phyloP scores from a whole-genome alignment of 2,329 filamentous ascomycete genomes.

The Fusarium virguliforme region DNA sequence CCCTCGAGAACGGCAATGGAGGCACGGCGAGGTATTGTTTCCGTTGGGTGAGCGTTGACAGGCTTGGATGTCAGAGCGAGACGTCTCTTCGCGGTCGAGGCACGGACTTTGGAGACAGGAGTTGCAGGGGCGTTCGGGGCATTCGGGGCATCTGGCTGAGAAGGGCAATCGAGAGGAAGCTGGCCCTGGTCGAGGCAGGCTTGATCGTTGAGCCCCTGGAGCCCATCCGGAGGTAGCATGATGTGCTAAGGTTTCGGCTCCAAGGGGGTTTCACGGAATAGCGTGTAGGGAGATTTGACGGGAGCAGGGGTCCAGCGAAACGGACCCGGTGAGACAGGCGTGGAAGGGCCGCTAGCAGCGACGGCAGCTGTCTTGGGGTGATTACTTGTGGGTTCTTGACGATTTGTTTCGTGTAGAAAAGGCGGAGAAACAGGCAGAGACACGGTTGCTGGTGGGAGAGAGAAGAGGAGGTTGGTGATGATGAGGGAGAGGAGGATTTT shows the following conservation, averaged over 20 bases:
- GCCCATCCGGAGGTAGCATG: conserved; percentile 49
- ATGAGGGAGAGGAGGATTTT: conserved; percentile 5
- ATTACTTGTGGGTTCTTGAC: conserved; percentile 23
- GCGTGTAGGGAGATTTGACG: conserved; percentile 43
- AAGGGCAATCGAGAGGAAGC: conserved; percentile 46
- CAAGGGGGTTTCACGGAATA: conserved; percentile 37
- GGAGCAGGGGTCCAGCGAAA: conserved; percentile 44
- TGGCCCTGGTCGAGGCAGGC: conserved; percentile 38
- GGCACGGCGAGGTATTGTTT: conserved; percentile 41
- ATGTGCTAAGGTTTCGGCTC: conserved; percentile 50
- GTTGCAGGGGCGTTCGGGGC: conserved; percentile 39
- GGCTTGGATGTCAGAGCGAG: conserved; percentile 39
- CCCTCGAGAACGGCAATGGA: conserved; percentile 39
- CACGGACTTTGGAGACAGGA: conserved; percentile 43
- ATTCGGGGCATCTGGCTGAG: conserved; percentile 41
- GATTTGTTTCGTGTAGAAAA: conserved; percentile 16
- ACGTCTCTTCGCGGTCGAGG: conserved; percentile 37
- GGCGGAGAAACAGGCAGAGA: conserved; percentile 8
- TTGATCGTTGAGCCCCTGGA: conserved; percentile 47
- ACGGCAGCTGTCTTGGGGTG: conserved; percentile 8
- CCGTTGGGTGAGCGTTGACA: conserved; percentile 41
- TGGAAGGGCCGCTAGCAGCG: conserved; percentile 35
- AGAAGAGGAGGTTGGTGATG: conserved; percentile 25
- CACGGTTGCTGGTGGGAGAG: conserved; percentile 6
- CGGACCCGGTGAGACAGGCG: conserved; percentile 37